Conservation (phyloP, 306 rosid species). For the Corylus heterophylla region DNA sequence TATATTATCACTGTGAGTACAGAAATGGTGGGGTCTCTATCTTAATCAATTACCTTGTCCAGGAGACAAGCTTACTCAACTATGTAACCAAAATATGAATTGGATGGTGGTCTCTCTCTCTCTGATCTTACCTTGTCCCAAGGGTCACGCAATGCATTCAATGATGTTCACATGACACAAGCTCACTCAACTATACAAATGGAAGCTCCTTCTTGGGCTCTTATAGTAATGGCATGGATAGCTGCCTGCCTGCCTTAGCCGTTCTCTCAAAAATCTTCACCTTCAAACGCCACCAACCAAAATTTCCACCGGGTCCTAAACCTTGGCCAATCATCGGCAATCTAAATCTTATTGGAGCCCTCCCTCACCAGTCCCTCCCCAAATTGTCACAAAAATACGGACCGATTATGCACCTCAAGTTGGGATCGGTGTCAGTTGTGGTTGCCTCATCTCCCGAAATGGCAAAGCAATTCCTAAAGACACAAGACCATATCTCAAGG, state of each 20-base stretch:
- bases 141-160: too few species aligned
- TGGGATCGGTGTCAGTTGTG: constrained; percentile 41
- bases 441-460: constrained; percentile 43
- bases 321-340: constrained; percentile 53
- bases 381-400: constrained; percentile 42
- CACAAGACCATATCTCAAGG: constrained; percentile 23
- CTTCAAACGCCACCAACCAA: neutral
- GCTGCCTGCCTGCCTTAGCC: constrained; percentile 2
- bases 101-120: too few species aligned
- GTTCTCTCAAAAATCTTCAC: constrained; percentile 5
- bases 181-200: too few species aligned
- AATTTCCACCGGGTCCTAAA: constrained; percentile 46
- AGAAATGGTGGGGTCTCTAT: too few species aligned
- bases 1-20: too few species aligned
- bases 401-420: constrained; percentile 42
- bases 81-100: too few species aligned
- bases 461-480: constrained; percentile 35
- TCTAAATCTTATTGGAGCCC: constrained; percentile 36
- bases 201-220: neutral
- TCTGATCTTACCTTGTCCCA: too few species aligned
- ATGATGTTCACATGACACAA: too few species aligned
- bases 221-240: neutral
- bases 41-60: too few species aligned
- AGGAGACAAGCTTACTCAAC: too few species aligned
- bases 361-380: constrained; percentile 49